A percentile compares a stretch with the other conserved stretches of the same genome.
These are phyloP conservation scores for Triglochin maritima DNA, from an alignment of 106 monocot genomes.

Conservation along the genomic window DNA sequence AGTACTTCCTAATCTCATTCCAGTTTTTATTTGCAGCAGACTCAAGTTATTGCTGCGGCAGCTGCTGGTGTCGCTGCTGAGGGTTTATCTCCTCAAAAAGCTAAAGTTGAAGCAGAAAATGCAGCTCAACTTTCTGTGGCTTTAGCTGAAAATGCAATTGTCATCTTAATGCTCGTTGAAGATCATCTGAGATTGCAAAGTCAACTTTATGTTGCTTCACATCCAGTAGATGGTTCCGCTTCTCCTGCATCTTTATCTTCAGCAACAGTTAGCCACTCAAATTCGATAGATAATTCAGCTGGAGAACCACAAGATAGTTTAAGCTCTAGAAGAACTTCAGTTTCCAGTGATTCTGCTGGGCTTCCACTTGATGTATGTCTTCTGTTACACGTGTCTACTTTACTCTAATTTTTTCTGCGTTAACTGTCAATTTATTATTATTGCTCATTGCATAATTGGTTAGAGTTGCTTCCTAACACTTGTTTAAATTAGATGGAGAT, in stretches of 20 bases:
- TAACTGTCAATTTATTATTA: not conserved
- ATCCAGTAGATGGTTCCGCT: conserved; percentile 15
- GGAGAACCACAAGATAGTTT: conserved; percentile 33
- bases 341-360: conserved; percentile 59
- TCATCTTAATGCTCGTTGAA: conserved; percentile 94
- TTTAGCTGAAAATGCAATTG: conserved; percentile 97
- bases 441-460: not conserved
- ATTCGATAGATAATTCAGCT: conserved; percentile 32
- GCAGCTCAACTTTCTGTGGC: conserved; percentile 81
- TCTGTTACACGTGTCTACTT: conserved; percentile 1
- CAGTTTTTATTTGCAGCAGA: conserved; percentile 52
- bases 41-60: conserved; percentile 96
- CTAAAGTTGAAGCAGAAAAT: conserved; percentile 82
- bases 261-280: conserved; percentile 27
- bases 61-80: conserved; percentile 90
- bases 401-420: not conserved
- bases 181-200: conserved; percentile 91
- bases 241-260: conserved; percentile 35
- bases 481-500: too few species aligned
- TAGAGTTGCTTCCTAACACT: too few species aligned
- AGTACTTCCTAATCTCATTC: not conserved
- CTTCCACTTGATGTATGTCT: conserved; percentile 87
- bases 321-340: conserved; percentile 33
- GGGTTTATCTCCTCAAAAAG: conserved; percentile 75
- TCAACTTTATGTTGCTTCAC: conserved; percentile 40